Evolutionary conservation across 441 rosid species (phyloP).

Genomic region (Syzygium syzygioides): DNA sequence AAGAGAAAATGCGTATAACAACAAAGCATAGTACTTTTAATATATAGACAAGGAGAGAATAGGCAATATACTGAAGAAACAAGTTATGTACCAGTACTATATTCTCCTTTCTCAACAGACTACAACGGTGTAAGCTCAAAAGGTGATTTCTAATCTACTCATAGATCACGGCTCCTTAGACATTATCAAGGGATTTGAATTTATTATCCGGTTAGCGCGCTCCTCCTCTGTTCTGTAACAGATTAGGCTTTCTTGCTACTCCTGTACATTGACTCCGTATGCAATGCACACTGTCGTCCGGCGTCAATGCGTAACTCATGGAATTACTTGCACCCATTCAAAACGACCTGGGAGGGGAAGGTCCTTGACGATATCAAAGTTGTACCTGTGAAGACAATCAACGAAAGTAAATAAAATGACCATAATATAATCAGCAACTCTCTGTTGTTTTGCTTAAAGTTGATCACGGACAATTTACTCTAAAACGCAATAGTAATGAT

Average conservation of each 20-base stretch:
- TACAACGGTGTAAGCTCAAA: not conserved
- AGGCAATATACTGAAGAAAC: not conserved
- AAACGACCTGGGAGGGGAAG: conserved; percentile 51
- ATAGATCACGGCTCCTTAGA: not conserved
- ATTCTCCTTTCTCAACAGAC: not conserved
- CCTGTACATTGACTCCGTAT: not conserved
- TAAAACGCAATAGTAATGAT: not conserved
- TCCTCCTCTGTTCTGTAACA: conserved; percentile 26
- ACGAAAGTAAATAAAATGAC: not conserved
- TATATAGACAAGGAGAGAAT: not conserved
- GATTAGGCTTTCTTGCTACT: conserved; percentile 3
- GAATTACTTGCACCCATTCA: conserved; percentile 45
- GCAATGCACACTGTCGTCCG: not conserved
- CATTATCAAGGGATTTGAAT: not conserved
- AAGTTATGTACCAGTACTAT: not conserved
- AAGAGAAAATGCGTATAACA: not conserved
- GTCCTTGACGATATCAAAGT: conserved; percentile 56
- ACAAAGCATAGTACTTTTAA: not conserved
- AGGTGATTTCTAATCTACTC: not conserved
- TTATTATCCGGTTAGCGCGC: conserved; percentile 21
- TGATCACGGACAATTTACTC: not conserved
- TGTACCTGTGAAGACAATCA: conserved; percentile 38
- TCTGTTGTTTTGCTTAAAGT: not conserved
- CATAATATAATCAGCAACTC: not conserved
- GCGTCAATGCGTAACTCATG: conserved; percentile 1